Evolutionary conservation across 495 filamentous ascomycete species (phyloP), one percentile per base, ranked within the genome.

Genomic region (Podospora pseudocomata): DNA sequence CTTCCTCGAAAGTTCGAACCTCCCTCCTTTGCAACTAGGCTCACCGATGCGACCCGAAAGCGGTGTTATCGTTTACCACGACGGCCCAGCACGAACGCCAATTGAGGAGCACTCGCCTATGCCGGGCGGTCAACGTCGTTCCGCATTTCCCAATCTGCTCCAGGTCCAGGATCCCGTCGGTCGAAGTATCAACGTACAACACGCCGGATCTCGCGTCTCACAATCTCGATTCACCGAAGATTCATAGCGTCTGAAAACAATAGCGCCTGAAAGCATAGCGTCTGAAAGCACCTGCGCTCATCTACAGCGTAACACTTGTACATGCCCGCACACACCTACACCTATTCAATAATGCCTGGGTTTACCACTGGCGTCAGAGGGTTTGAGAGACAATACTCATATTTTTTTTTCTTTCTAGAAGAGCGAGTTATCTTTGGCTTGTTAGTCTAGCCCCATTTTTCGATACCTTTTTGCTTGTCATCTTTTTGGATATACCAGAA

Each of bases 161-260:
- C 70, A 49, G 66, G 66, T 65, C 56, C 70, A 71, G 55, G 78
- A 85, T 70, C 73, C 75, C n/a, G 68, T 82, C 19, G 80, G 82
- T 57, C 77, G 83, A 60, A 81, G 79, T 30, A 82, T 79, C 26
- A 77, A 77, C 28, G 1, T 49, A 13, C 80, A 80, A 15, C 77
- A 80, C 59, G 80, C 82, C 66, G 80, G 82, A 27, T 84, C 83
- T 27, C 80, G 81, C 57, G 77, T 65, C 7, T 81, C 79, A 28
- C 72, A 68, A 5, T 86, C 85, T 26, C 75, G 81, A 63, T 87
- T 87, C 68, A 82, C 79, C 9, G 86, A 87, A 74, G 77, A 82
- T 63, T 39, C 61, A n/a, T 63, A 49, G 34, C 32, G 23, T 32
- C 15, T 11, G 5, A 49, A 49, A 23, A 23, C 23, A 23, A 23